These are phyloP conservation scores for Suillus americanus DNA, from an alignment of 768 basidiomycete genomes.

Conservation along the genomic window DNA sequence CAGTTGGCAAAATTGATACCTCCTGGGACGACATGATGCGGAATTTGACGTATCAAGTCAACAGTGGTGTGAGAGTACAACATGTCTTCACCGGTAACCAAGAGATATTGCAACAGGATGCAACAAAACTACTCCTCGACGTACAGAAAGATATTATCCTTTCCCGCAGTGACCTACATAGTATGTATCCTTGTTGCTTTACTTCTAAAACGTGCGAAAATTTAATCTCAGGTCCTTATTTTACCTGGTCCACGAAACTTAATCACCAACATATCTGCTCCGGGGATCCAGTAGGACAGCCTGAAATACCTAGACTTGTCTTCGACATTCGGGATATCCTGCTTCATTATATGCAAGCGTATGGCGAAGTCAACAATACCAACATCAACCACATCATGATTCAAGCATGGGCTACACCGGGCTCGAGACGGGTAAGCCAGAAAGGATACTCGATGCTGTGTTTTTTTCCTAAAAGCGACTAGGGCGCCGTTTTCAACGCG, in stretches of 20 bases:
- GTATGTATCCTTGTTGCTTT: conserved; percentile 17
- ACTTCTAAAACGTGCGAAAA: neutral
- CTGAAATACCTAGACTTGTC: conserved; percentile 21
- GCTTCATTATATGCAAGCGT: conserved; percentile 29
- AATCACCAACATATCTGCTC: conserved; percentile 5
- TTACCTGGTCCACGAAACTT: conserved; percentile 18
- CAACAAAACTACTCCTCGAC: conserved; percentile 36
- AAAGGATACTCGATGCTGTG: neutral
- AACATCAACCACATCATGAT: conserved; percentile 35
- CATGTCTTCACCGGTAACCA: conserved; percentile 54
- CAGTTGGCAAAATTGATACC: conserved; percentile 11
- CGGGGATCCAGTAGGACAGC: conserved; percentile 8
- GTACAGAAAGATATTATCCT: conserved; percentile 38
- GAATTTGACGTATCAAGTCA: conserved; percentile 24
- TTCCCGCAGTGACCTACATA: conserved; percentile 16
- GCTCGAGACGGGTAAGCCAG: conserved; percentile 34
- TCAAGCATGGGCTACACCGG: conserved; percentile 43
- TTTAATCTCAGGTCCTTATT: conserved; percentile 26
- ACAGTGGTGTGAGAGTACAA: conserved; percentile 26
- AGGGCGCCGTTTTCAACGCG: conserved; percentile 28
- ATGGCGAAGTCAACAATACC: conserved; percentile 34
- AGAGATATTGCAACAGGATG: conserved; percentile 37
- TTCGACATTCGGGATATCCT: conserved; percentile 33
- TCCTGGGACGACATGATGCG: conserved; percentile 34
- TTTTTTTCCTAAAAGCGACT: neutral